Percentiles rank a stretch among this genome's conserved stretches.
Conservation (phyloP, 2,329 filamentous ascomycete species). For the Stylonectria norvegica region DNA sequence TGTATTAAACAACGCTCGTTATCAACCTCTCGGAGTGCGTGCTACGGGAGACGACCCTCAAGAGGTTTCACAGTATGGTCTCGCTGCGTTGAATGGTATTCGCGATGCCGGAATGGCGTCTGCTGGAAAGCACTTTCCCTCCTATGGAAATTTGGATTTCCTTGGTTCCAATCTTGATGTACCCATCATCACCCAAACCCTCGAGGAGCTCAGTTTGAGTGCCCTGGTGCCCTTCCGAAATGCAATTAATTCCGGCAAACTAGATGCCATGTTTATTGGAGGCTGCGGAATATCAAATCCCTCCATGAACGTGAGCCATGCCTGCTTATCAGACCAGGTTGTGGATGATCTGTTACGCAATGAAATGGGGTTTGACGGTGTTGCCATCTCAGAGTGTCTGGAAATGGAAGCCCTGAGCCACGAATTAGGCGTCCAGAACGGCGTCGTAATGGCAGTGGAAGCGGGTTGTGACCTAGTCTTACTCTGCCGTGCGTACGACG, state of each 20-base stretch:
- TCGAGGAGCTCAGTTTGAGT: conserved; percentile 89
- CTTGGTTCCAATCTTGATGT: conserved; percentile 87
- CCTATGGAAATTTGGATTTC: conserved; percentile 92
- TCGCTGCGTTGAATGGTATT: conserved; percentile 87
- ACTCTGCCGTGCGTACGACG: conserved; percentile 80
- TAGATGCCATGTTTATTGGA: conserved; percentile 95
- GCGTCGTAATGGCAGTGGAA: conserved; percentile 95
- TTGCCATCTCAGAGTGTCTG: conserved; percentile 90
- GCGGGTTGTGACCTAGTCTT: conserved; percentile 91
- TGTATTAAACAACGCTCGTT: conserved; percentile 87
- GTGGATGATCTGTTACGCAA: conserved; percentile 86
- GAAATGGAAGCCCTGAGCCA: conserved; percentile 96
- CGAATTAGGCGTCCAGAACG: conserved; percentile 94
- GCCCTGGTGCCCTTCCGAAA: conserved; percentile 89
- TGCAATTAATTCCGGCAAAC: conserved; percentile 73
- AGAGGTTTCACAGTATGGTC: conserved; percentile 88
- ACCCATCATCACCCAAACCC: conserved; percentile 89
- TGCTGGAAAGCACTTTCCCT: conserved; percentile 94
- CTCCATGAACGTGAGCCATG: conserved; percentile 92
- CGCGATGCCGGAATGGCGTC: conserved; percentile 86
- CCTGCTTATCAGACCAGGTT: conserved; percentile 87
- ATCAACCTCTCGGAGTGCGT: conserved; percentile 85
- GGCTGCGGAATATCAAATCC: conserved; percentile 90
- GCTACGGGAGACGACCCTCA: conserved; percentile 91
- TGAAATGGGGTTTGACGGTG: conserved; percentile 84